Evolutionary conservation across 2,329 filamentous ascomycete genomes (phyloP), one percentile per base, ranked within the genome.

Genomic region (Penicillium olsonii): DNA sequence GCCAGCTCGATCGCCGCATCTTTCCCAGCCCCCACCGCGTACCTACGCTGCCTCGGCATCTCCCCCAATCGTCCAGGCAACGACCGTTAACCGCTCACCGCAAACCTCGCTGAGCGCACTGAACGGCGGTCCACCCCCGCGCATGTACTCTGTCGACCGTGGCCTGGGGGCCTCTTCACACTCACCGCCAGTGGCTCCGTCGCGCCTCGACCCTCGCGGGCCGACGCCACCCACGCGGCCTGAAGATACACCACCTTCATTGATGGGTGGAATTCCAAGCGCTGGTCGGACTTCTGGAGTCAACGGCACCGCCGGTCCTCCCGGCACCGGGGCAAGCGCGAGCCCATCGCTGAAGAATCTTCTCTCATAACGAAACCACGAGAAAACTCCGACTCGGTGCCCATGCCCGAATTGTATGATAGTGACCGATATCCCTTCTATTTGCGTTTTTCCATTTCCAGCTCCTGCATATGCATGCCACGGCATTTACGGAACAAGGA

Each of bases 261-360:
- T 57, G 4, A 51, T 63, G 39, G 54, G 62, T n/a, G 60, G 56
- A 34, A 53, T 62, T 14, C 52, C 62, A 15, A 67, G 57, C 51
- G 62, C 59, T 22, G 56, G 60, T 35, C 60, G 69, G 33, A 61
- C 66, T 37, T 40, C 57, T 0, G 61, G 54, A 9, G 57, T 59
- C 37, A 67, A 65, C 40, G 66, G 62, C 15, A 61, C 63, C 15
- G 53, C 56, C 2, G 64, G 62, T n/a, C 61, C 63, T 15, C 52
- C 56, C 2, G 64, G 63, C 26, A 70, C 70, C 42, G 87, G 87
- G n/a, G 87, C 87, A 4, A 91, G 88, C 62, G 87, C 87, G 14
- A 91, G 85, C 63, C 87, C 88, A 10, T 90, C 87, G 9, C 68
- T 92, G 53, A 83, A 85, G 60, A 91, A 92, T 62, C 70, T 92